Percentiles rank a stretch among this genome's conserved stretches.
phyloP scores from a whole-genome alignment of 2,329 filamentous ascomycete genomes.

The Colletotrichum sp. region DNA sequence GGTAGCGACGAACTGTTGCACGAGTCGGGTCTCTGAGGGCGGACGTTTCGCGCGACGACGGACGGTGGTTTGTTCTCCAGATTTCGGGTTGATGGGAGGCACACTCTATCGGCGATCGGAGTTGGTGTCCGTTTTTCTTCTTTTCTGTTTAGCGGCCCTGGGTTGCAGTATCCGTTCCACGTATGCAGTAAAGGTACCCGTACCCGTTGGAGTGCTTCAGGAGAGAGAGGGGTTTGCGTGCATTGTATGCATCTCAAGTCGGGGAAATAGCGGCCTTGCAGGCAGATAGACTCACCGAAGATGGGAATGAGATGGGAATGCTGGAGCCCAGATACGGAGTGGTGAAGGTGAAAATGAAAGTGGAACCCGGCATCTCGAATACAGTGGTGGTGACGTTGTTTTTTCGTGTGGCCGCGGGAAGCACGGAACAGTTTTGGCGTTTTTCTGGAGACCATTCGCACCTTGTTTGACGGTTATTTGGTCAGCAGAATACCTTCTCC shows the following conservation, averaged over 20 bases:
- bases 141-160: background rate
- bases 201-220: background rate
- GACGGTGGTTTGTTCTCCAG: background rate
- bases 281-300: background rate
- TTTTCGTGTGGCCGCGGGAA: background rate
- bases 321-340: background rate
- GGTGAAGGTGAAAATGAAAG: background rate
- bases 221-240: background rate
- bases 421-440: background rate
- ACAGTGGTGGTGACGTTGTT: conserved; percentile 17
- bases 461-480: background rate
- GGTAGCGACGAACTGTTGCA: background rate
- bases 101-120: conserved; percentile 9
- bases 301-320: background rate
- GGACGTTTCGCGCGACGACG: background rate
- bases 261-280: background rate
- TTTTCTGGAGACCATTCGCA: background rate
- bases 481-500: conserved; percentile 7
- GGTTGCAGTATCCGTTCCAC: background rate
- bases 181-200: background rate
- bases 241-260: background rate
- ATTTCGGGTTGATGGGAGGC: background rate
- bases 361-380: conserved; percentile 1
- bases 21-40: background rate
- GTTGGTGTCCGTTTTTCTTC: background rate